These are phyloP conservation scores for Apiospora phragmitis DNA, from an alignment of 2,329 filamentous ascomycete species.

Conservation along the genomic window DNA sequence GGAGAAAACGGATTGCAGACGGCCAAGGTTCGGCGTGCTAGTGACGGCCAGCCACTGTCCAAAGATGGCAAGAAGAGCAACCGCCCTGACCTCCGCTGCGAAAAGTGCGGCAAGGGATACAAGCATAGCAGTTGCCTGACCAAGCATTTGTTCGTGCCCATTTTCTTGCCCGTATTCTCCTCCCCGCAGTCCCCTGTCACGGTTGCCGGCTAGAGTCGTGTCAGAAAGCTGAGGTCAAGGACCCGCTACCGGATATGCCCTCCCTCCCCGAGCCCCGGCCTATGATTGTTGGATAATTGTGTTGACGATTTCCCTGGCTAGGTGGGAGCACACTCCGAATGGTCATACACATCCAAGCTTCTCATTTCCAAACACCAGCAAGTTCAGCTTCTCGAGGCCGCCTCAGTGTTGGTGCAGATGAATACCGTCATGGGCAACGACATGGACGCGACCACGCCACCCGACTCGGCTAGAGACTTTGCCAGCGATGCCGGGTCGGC, in stretches of 20 bases:
- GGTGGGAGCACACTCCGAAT: constrained; percentile 99
- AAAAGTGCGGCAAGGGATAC: constrained; percentile 99
- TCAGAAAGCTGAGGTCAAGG: constrained; percentile 28
- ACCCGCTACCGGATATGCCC: constrained; percentile 18
- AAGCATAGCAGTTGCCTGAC: constrained; percentile 99
- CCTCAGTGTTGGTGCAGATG: constrained; percentile 94
- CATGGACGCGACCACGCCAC: constrained; percentile 57
- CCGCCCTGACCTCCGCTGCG: constrained; percentile 87
- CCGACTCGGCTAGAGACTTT: constrained; percentile 66
- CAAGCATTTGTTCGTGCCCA: constrained; percentile 97
- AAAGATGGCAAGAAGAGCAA: constrained; percentile 81
- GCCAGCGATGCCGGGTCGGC: constrained; percentile 80
- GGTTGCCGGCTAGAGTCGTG: constrained; percentile 26
- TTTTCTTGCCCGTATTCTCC: constrained; percentile 47
- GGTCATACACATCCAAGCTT: constrained; percentile 94
- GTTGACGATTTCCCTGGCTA: constrained; percentile 48
- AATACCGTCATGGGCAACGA: constrained; percentile 51
- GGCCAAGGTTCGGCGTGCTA: constrained; percentile 63
- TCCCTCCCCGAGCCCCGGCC: neutral
- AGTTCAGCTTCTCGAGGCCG: constrained; percentile 94
- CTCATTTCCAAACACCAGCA: constrained; percentile 99
- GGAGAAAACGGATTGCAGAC: constrained; percentile 46
- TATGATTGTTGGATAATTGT: constrained; percentile 29
- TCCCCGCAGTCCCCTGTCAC: constrained; percentile 31
- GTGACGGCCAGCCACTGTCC: constrained; percentile 80